phyloP scores from a whole-genome alignment of 495 filamentous ascomycete genomes.

The Friedmanniomyces simplex region DNA sequence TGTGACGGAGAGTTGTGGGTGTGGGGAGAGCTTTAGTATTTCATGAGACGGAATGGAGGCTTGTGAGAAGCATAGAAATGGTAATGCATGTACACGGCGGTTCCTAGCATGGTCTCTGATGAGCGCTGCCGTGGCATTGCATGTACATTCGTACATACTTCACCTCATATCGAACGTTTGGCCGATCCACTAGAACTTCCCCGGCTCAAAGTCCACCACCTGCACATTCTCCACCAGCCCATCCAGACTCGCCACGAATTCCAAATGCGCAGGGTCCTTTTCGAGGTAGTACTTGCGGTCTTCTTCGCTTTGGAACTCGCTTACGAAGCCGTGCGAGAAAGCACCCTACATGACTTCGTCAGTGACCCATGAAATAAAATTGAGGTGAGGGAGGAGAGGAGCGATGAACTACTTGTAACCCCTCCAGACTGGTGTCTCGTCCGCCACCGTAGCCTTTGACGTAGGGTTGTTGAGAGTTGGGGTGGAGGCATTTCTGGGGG shows the following conservation, averaged over 20 bases:
- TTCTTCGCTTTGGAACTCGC: constrained; percentile 46
- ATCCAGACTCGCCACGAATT: constrained; percentile 24
- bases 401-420: constrained; percentile 42
- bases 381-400: neutral
- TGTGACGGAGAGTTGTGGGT: constrained; percentile 89
- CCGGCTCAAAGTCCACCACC: constrained; percentile 36
- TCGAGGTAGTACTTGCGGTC: constrained; percentile 32
- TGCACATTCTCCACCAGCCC: constrained; percentile 27
- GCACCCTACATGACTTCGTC: constrained; percentile 33
- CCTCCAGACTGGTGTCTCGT: constrained; percentile 54
- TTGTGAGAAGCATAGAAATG: neutral
- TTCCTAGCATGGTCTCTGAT: too few relatives aligned
- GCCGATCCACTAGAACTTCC: constrained; percentile 14
- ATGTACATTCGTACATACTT: neutral
- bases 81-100: neutral
- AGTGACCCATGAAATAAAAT: neutral
- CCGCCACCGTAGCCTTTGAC: constrained; percentile 51
- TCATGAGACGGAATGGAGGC: constrained; percentile 19
- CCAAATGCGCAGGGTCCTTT: constrained; percentile 34
- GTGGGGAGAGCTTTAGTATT: constrained; percentile 95
- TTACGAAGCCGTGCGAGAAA: constrained; percentile 51
- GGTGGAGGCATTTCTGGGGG: constrained; percentile 37
- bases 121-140: too few relatives aligned
- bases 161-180: neutral
- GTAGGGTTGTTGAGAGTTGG: constrained; percentile 42